Base-by-base conservation (phyloP, 768 basidiomycete genomes). In the Pleurotus pulmonarius region DNA sequence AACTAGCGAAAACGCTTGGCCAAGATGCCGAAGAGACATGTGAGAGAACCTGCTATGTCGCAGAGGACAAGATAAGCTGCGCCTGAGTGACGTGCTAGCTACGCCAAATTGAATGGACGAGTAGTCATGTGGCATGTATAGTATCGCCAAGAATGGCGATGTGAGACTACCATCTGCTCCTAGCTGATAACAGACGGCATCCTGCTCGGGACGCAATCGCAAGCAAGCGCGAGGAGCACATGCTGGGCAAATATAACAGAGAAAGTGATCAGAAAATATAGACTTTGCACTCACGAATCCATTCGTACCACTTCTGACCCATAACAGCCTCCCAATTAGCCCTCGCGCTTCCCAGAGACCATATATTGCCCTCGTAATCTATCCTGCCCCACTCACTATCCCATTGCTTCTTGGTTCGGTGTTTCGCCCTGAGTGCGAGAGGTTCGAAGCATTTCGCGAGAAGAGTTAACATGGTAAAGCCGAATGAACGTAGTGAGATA, bases 301-400 rank as follows among this genome's bases (percentile, higher is more conserved):
- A 97, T 39, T 85, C 83, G 67, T 79, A 77, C 55, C 69, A 68
- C 56, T 73, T 80, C 34, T 62, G 69, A 7, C 94, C 94, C 92
- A 98, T 96, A 44, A 88, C 86, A 48, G 83, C 81, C 61, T 81
- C 79, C 94, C 94, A 97, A 60, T 86, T 87, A 43, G 70, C 73
- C 48, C 75, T 68, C 45, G 62, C 58, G 60, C 76, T 81, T 24
- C 90, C 94, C 37, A 83, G 70, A 85, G 88, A 92, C 94, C 94
- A 98, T 5, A 95, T 69, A 65, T 94, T 86, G 0, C 89, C 93
- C 65, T 95, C 94, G 26, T 75, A 82, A 5, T 78, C 74, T 0
- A 90, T 73, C 25, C 76, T 70, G 0, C 94, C 94, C 90, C 91
- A 98, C 63, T 95, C 93, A 22, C 72, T 70, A 60, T 92, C 83